Evolutionary conservation across 495 filamentous ascomycete species (phyloP).

Genomic region (Penicillium pancosmium): DNA sequence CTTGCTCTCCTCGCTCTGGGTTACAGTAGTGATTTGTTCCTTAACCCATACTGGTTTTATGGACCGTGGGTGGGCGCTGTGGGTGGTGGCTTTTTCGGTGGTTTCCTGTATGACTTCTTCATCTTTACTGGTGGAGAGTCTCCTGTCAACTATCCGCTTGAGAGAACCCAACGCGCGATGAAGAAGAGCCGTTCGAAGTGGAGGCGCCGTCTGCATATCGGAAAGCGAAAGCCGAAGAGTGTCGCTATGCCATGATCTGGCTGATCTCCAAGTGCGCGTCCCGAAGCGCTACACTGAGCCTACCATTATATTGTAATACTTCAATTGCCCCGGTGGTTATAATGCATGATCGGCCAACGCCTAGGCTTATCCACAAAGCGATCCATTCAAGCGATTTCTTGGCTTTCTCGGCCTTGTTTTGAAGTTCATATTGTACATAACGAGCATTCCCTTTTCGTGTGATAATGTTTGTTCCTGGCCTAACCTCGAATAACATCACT

Average conservation of each 20-base stretch:
- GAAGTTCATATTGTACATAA: too few species aligned
- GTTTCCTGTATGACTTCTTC: slow-evolving; percentile 54
- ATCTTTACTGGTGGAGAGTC: slow-evolving; percentile 57
- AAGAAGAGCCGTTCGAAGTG: slow-evolving; percentile 40
- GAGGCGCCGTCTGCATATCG: slow-evolving; percentile 29
- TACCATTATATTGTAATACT: too few species aligned
- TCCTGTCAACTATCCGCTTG: slow-evolving; percentile 52
- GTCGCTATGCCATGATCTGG: neutral
- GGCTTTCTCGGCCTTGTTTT: too few species aligned
- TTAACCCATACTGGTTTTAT: slow-evolving; percentile 54
- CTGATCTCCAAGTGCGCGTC: neutral
- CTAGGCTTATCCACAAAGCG: too few species aligned
- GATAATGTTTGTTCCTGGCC: too few species aligned
- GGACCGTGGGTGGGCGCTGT: slow-evolving; percentile 52
- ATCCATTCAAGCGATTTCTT: too few species aligned
- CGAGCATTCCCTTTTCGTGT: too few species aligned
- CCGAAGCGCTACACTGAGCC: too few species aligned
- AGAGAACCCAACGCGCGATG: slow-evolving; percentile 39
- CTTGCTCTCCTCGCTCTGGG: slow-evolving; percentile 45
- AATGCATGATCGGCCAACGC: too few species aligned
- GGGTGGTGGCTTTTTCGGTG: slow-evolving; percentile 48
- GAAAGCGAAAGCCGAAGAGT: slow-evolving; percentile 6
- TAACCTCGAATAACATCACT: too few species aligned
- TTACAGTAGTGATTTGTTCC: slow-evolving; percentile 44
- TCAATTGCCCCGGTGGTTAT: too few species aligned